Evolutionary conservation across 1,284 basidiomycete species (phyloP).

Genomic region (Heterobasidion parviporum): DNA sequence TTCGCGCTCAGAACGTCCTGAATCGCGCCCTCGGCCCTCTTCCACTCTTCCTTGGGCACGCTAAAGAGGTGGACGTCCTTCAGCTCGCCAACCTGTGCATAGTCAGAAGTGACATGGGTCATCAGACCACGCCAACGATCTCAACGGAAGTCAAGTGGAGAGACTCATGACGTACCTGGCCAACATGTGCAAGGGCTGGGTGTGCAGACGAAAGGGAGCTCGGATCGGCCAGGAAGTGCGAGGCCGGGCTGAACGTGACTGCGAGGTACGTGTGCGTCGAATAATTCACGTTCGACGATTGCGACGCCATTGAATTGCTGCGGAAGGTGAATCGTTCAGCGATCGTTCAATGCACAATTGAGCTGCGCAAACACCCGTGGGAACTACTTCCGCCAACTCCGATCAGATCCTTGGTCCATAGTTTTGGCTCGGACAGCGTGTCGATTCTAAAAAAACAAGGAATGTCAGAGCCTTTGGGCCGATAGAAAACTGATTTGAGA

Average conservation of each 20-base stretch:
- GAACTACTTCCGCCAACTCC: not conserved
- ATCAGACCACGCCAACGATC: not conserved
- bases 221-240: slow-evolving; percentile 16
- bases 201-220: slow-evolving; percentile 13
- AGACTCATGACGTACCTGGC: slow-evolving; percentile 8
- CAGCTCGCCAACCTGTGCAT: slow-evolving; percentile 18
- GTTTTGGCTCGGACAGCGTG: no score
- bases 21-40: slow-evolving; percentile 12
- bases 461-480: no score
- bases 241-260: slow-evolving; percentile 17
- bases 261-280: slow-evolving; percentile 18
- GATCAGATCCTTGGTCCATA: no score
- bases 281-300: slow-evolving; percentile 11
- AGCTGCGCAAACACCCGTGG: not conserved
- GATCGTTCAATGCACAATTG: not conserved
- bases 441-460: no score
- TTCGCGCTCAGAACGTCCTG: slow-evolving; percentile 11
- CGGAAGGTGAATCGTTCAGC: not conserved
- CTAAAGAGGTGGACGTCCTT: slow-evolving; percentile 22
- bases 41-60: slow-evolving; percentile 20
- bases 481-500: no score
- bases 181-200: slow-evolving; percentile 16
- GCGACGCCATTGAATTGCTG: not conserved
- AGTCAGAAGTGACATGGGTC: not conserved
- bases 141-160: not conserved